Percentiles rank a stretch among this genome's conserved stretches.
Conservation (phyloP, 768 basidiomycete genomes). For the Holtermanniella nyarrowii region DNA sequence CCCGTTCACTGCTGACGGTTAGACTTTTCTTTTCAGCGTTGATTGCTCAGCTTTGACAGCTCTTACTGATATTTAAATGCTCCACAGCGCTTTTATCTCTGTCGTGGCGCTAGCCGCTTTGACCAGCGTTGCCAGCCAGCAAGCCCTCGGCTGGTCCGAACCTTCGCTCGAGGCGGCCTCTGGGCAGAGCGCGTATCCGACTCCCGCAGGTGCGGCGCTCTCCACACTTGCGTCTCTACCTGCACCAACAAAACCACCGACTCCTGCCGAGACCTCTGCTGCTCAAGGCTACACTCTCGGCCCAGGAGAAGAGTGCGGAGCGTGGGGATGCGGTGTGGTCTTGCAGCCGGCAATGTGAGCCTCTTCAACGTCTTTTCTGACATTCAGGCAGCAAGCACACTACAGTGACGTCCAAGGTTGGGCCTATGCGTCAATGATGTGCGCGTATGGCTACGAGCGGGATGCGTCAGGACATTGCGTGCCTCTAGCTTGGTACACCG, state of each 20-base stretch:
- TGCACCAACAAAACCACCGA: constrained; percentile 11
- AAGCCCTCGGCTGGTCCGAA: background rate
- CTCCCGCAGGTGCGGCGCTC: background rate
- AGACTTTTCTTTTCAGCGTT: background rate
- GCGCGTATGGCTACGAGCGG: constrained; percentile 16
- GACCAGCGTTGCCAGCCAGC: background rate
- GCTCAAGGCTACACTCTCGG: constrained; percentile 5
- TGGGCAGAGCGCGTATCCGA: background rate
- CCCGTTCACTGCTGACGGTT: background rate
- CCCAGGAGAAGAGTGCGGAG: constrained; percentile 13
- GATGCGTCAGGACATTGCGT: constrained; percentile 10
- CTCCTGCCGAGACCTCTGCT: background rate
- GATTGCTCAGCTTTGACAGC: background rate
- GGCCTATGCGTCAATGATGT: constrained; percentile 17
- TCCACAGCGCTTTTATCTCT: background rate
- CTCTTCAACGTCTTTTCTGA: background rate
- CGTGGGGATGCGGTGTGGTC: constrained; percentile 21
- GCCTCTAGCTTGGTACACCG: constrained; percentile 13
- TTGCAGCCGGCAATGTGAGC: constrained; percentile 4
- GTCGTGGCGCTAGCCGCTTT: background rate
- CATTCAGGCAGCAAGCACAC: constrained; percentile 11
- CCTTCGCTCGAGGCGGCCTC: background rate
- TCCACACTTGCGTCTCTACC: constrained; percentile 1
- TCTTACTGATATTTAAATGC: background rate
- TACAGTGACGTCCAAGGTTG: constrained; percentile 14